Conservation (phyloP, 2,329 filamentous ascomycete species). For the Diaporthe sp. region DNA sequence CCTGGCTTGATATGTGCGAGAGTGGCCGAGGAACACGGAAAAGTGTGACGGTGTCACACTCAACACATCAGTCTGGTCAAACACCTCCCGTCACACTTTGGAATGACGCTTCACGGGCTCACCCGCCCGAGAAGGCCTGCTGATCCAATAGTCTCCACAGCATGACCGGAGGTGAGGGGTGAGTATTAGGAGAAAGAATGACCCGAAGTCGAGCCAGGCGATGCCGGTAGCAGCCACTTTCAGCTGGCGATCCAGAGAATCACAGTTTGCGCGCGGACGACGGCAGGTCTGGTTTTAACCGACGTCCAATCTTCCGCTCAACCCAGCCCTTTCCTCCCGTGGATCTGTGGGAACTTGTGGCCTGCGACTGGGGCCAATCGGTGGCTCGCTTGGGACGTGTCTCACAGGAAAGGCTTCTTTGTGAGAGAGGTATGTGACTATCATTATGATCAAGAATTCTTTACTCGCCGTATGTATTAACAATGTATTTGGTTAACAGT, state of each 20-base stretch:
- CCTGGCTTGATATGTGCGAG: neutral
- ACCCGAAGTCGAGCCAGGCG: neutral
- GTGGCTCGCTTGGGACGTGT: neutral
- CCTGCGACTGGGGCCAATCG: neutral
- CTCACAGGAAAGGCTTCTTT: neutral
- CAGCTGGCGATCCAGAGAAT: neutral
- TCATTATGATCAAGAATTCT: neutral
- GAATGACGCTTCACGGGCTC: neutral
- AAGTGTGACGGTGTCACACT: neutral
- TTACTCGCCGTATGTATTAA: neutral
- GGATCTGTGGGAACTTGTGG: neutral
- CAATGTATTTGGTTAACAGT: neutral
- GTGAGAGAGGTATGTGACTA: neutral
- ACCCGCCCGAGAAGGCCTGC: neutral
- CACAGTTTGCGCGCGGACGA: neutral
- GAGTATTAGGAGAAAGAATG: neutral
- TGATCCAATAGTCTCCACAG: neutral
- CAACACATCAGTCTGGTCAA: neutral
- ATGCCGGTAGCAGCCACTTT: neutral
- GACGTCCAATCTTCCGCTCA: neutral
- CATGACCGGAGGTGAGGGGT: neutral
- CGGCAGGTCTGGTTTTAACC: neutral
- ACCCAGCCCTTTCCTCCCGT: neutral
- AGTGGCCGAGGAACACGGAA: neutral
- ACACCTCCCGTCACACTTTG: neutral